These are phyloP conservation scores for Sporopachydermia lactativora DNA, from an alignment of 805 yeast species.

Conservation along the genomic window DNA sequence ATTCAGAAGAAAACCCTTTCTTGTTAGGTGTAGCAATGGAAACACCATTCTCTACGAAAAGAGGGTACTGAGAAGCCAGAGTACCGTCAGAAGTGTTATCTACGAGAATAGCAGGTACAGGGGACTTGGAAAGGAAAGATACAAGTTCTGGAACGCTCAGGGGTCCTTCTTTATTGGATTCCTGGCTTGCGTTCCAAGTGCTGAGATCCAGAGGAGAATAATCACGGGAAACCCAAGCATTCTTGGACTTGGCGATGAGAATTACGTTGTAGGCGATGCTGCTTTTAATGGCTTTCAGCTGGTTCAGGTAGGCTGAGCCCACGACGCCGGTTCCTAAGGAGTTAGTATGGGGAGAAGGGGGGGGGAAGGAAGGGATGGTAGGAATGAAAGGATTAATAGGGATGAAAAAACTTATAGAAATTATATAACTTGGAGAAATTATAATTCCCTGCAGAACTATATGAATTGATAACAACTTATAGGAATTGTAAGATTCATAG, in stretches of 20 bases:
- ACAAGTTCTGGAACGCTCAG: constrained; percentile 45
- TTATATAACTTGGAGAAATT: too few species aligned
- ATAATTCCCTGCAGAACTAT: too few species aligned
- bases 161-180: constrained; percentile 28
- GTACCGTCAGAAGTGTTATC: constrained; percentile 87
- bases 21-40: constrained; percentile 97
- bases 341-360: too few species aligned
- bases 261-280: constrained; percentile 61
- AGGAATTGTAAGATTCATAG: too few species aligned
- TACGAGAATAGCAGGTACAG: constrained; percentile 66
- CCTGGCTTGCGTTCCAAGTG: constrained; percentile 30
- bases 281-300: constrained; percentile 45
- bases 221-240: constrained; percentile 53
- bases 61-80: constrained; percentile 66
- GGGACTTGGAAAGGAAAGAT: constrained; percentile 47
- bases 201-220: constrained; percentile 57
- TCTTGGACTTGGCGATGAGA: constrained; percentile 60
- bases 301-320: constrained; percentile 82
- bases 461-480: too few species aligned
- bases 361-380: too few species aligned
- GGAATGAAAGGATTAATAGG: too few species aligned
- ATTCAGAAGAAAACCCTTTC: constrained; percentile 81
- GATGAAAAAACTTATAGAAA: too few species aligned
- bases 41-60: constrained; percentile 59
- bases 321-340: constrained; percentile 94